phyloP scores from a whole-genome alignment of 768 basidiomycete species.

The Clitopilus hobsonii region DNA sequence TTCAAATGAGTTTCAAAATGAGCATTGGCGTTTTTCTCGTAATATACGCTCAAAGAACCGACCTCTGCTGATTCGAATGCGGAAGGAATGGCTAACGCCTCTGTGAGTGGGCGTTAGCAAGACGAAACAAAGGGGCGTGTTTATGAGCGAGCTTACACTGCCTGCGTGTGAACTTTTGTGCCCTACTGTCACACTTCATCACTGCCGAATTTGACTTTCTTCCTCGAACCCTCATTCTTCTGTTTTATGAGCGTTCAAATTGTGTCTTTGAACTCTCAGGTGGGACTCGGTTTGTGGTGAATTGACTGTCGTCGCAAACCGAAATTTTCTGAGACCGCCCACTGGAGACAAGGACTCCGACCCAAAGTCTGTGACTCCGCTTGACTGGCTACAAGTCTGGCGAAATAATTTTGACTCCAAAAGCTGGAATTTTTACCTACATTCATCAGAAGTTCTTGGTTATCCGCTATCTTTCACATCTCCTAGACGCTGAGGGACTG shows the following conservation, averaged over 20 bases:
- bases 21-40: too few relatives aligned
- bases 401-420: not conserved
- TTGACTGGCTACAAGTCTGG: not conserved
- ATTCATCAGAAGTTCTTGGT: not conserved
- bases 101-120: not conserved
- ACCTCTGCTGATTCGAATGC: too few relatives aligned
- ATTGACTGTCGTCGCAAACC: not conserved
- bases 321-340: not conserved
- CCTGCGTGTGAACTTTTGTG: not conserved
- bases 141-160: not conserved
- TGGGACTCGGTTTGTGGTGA: too few relatives aligned
- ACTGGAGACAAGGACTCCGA: not conserved
- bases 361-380: not conserved
- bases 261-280: too few relatives aligned
- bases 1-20: slow-evolving; percentile 1
- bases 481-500: too few relatives aligned
- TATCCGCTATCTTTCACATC: not conserved
- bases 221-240: not conserved
- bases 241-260: not conserved
- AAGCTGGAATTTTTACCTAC: not conserved
- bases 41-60: too few relatives aligned
- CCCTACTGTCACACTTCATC: not conserved
- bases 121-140: not conserved
- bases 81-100: too few relatives aligned
- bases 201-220: not conserved